phyloP scores from a whole-genome alignment of 1,284 basidiomycete species.

The Singerocomus inundabilis region DNA sequence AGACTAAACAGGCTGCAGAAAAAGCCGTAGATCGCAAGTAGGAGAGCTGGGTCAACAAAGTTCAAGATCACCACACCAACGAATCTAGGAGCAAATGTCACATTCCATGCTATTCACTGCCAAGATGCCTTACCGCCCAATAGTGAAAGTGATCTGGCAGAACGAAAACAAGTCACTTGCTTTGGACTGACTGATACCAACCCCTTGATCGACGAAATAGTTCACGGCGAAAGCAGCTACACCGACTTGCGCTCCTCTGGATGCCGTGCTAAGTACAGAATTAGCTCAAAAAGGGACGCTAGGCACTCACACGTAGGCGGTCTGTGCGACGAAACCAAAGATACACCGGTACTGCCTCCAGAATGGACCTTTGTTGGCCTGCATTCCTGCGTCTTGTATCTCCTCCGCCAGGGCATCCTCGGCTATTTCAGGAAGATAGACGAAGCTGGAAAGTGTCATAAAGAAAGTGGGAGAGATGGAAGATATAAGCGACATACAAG shows the following conservation, averaged over 20 bases:
- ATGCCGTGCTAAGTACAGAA: not conserved
- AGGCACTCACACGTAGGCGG: constrained; percentile 55
- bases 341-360: constrained; percentile 71
- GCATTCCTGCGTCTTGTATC: constrained; percentile 43
- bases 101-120: not conserved
- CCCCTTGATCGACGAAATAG: constrained; percentile 61
- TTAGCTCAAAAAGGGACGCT: not conserved
- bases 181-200: constrained; percentile 50
- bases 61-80: constrained; percentile 63
- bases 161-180: constrained; percentile 70
- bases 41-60: constrained; percentile 62
- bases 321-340: constrained; percentile 74
- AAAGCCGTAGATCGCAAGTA: constrained; percentile 56
- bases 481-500: constrained; percentile 41
- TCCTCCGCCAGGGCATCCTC: constrained; percentile 61
- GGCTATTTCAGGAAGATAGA: constrained; percentile 72
- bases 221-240: constrained; percentile 75
- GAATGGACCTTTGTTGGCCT: constrained; percentile 54
- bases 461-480: not conserved
- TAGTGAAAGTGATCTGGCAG: constrained; percentile 72
- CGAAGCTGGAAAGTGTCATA: constrained; percentile 45
- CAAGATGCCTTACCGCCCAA: constrained; percentile 48
- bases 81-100: constrained; percentile 41
- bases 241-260: constrained; percentile 69
- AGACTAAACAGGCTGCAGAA: constrained; percentile 55